A percentile compares a stretch with the other conserved stretches of the same genome.
Evolutionary conservation across 768 basidiomycete genomes (phyloP).

Genomic region (Dentipellis sp.): DNA sequence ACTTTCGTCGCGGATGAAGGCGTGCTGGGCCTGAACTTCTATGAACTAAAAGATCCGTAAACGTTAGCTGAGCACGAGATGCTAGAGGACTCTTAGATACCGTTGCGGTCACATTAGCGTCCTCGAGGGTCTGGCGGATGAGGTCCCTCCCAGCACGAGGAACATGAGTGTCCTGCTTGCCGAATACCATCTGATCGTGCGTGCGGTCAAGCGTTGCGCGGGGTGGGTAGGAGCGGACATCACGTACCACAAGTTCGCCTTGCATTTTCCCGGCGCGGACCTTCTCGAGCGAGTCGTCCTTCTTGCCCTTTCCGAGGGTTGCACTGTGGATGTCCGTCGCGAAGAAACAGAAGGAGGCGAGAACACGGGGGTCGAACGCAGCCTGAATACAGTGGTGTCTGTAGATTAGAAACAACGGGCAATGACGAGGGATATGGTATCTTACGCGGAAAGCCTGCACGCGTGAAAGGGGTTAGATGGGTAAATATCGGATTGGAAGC

Average conservation of each 20-base stretch:
- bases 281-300: slow-evolving; percentile 68
- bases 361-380: slow-evolving; percentile 77
- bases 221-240: not conserved
- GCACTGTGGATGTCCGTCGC: slow-evolving; percentile 90
- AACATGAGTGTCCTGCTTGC: slow-evolving; percentile 96
- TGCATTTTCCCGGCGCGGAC: slow-evolving; percentile 71
- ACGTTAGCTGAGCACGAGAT: not conserved
- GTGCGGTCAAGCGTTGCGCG: not conserved
- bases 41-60: slow-evolving; percentile 48
- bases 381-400: slow-evolving; percentile 36
- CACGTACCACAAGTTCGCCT: slow-evolving; percentile 73
- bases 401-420: not conserved
- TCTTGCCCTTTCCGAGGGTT: slow-evolving; percentile 60
- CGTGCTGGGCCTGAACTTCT: slow-evolving; percentile 96
- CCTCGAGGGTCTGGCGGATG: slow-evolving; percentile 76
- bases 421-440: not conserved
- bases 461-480: slow-evolving; percentile 24
- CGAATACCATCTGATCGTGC: slow-evolving; percentile 75
- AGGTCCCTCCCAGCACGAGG: slow-evolving; percentile 80
- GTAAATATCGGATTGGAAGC: slow-evolving; percentile 12
- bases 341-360: slow-evolving; percentile 88
- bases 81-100: slow-evolving; percentile 28
- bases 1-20: slow-evolving; percentile 87
- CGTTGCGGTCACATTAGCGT: slow-evolving; percentile 60
- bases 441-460: slow-evolving; percentile 40